Conservation (phyloP, 2,329 filamentous ascomycete species). For the Colletotrichum filicis region DNA sequence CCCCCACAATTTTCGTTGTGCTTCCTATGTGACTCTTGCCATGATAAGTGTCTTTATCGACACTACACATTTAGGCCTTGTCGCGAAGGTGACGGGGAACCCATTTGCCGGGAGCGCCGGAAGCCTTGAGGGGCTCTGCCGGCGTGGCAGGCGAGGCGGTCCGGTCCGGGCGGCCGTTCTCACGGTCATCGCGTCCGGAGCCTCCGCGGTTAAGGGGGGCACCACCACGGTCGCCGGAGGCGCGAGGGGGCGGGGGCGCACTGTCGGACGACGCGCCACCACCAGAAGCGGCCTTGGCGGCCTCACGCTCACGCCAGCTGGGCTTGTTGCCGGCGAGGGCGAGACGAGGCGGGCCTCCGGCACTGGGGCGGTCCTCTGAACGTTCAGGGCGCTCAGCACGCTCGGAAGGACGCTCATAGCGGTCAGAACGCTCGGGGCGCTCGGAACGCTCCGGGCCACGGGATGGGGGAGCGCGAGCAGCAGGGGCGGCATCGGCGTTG, state of each 20-base stretch:
- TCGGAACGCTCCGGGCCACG: conserved; percentile 2
- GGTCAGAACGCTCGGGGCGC: not conserved
- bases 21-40: not conserved
- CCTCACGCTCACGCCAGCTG: conserved; percentile 80
- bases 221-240: conserved; percentile 46
- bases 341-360: conserved; percentile 67
- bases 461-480: conserved; percentile 38
- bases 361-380: conserved; percentile 55
- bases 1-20: conserved; percentile 38
- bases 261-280: conserved; percentile 40
- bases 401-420: conserved; percentile 25
- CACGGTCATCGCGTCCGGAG: conserved; percentile 55
- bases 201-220: conserved; percentile 55
- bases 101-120: conserved; percentile 68
- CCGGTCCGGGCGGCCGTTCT: conserved; percentile 46
- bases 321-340: conserved; percentile 70
- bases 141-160: conserved; percentile 53
- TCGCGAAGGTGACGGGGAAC: conserved; percentile 62
- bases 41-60: not conserved
- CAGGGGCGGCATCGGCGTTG: conserved; percentile 44
- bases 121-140: conserved; percentile 62
- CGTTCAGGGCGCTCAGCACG: conserved; percentile 46
- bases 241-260: conserved; percentile 50
- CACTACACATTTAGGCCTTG: conserved; percentile 46
- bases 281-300: conserved; percentile 53